Conservation (phyloP, 1,284 basidiomycete genomes). For the Ceratobasidium sp. region DNA sequence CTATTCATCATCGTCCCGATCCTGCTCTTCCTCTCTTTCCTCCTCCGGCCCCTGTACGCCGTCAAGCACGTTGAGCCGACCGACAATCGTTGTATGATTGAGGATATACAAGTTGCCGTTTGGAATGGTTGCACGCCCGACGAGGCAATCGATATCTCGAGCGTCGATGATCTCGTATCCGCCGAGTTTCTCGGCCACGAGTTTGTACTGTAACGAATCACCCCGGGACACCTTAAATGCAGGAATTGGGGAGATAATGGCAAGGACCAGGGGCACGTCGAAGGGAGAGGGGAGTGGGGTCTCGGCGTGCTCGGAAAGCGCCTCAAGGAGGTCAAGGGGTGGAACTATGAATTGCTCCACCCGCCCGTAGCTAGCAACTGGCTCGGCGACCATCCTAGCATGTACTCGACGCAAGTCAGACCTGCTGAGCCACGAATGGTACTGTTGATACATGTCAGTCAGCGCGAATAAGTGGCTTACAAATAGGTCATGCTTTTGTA, state of each 20-base stretch:
- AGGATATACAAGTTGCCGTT: conserved; percentile 3
- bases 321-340: background rate
- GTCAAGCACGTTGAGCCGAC: conserved; percentile 33
- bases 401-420: background rate
- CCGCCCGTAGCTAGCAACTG: background rate
- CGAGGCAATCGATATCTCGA: conserved; percentile 5
- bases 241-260: conserved; percentile 16
- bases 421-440: background rate
- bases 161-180: background rate
- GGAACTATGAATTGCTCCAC: conserved; percentile 3
- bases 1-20: too few species aligned
- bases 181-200: background rate
- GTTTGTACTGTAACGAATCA: conserved; percentile 2
- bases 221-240: background rate
- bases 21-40: too few species aligned
- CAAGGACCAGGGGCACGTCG: conserved; percentile 5
- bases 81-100: conserved; percentile 12
- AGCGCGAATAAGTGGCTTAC: too few species aligned
- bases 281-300: background rate
- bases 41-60: too few species aligned
- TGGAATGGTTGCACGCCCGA: background rate
- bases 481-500: too few species aligned
- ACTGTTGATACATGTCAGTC: background rate
- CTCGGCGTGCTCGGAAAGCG: background rate
- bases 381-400: background rate